Base-by-base conservation (phyloP, 2,329 filamentous ascomycete genomes). In the Trichoderma afroharzianum region DNA sequence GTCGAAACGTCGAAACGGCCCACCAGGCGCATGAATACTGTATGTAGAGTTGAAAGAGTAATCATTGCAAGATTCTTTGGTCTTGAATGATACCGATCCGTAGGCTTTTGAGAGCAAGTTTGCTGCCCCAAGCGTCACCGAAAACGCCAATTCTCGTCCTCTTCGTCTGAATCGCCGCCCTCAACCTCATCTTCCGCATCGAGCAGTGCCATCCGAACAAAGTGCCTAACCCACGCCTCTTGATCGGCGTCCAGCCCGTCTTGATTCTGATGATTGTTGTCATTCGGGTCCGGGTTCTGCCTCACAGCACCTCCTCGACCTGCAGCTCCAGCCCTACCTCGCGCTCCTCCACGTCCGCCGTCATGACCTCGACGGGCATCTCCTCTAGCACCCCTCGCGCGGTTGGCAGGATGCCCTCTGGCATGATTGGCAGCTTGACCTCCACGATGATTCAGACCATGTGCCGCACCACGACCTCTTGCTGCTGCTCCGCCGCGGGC, bases 191-290 rank as follows among this genome's bases (percentile, higher is more conserved):
- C 83, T 77, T 88, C 87, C 73, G 85, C 80, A 74, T 88, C 87
- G 39, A 85, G 80, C 68, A 88, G 80, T 4, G 87, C 87, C 75
- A 87, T 82, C 77, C 84, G 83, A 63, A 88, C 85, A 76, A 88
- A 88, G 68, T 83, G 82, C 62, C 86, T 82, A 58, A 88, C 80
- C 87, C 87, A 88, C 39, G 84, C 86, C 73, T 82, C 82, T 71
- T 88, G 83, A 24, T 77, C 79, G n/a, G 82, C 80, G 74, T 87
- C 81, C 64, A 88, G 79, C 66, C 78, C 82, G 47, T 75, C 80
- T 9, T 58, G 61, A 12, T 62, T 57, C 18, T 63, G 26, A 15
- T 57, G 47, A 21, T 63, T 36, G 21, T 32, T 33, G 50, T 32
- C 15, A 28, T 64, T 32, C 15, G 28, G 43, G 28, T 70, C 36